phyloP scores from a whole-genome alignment of 768 basidiomycete species.

The Amanita inopinata region DNA sequence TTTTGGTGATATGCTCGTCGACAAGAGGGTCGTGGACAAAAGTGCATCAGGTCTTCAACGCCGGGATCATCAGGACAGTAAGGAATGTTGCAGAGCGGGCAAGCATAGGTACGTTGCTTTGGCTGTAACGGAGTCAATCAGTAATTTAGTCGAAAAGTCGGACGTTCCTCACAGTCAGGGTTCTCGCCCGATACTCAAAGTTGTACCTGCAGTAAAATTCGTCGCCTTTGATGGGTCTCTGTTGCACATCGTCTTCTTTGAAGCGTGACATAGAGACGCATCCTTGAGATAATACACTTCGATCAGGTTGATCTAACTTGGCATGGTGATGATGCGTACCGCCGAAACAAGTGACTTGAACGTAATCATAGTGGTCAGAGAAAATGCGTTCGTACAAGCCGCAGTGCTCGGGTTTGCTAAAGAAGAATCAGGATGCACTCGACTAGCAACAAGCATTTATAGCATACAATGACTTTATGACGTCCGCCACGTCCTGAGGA shows the following conservation, averaged over 20 bases:
- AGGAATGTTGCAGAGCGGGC: slow-evolving; percentile 31
- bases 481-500: slow-evolving; percentile 31
- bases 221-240: slow-evolving; percentile 27
- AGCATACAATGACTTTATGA: slow-evolving; percentile 42
- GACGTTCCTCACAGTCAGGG: slow-evolving; percentile 20
- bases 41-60: slow-evolving; percentile 32
- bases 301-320: background rate
- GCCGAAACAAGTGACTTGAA: slow-evolving; percentile 26
- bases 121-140: slow-evolving; percentile 24
- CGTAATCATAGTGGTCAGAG: slow-evolving; percentile 38
- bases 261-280: slow-evolving; percentile 11
- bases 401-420: slow-evolving; percentile 29
- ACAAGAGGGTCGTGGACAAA: slow-evolving; percentile 46
- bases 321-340: slow-evolving; percentile 27
- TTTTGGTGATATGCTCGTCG: slow-evolving; percentile 35
- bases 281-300: background rate
- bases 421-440: background rate
- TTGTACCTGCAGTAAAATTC: slow-evolving; percentile 41
- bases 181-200: slow-evolving; percentile 20
- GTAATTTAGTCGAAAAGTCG: background rate
- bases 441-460: background rate
- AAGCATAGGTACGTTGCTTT: slow-evolving; percentile 27
- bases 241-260: slow-evolving; percentile 28
- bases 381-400: slow-evolving; percentile 38
- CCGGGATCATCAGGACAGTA: slow-evolving; percentile 34